phyloP scores from a whole-genome alignment of 192 early-diverging fungal species.

The Backusella luteola region DNA sequence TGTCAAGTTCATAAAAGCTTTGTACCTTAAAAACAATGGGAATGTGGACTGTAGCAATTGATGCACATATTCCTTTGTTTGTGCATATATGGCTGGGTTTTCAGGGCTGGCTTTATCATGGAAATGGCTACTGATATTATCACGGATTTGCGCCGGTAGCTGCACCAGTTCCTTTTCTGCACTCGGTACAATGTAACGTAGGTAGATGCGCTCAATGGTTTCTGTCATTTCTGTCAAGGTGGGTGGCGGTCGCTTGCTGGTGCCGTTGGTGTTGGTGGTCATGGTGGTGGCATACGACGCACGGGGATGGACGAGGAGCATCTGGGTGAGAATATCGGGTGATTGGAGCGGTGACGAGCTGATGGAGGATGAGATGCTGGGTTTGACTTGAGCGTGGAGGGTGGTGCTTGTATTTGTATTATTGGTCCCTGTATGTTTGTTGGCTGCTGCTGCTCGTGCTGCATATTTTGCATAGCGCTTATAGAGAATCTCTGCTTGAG shows the following conservation, averaged over 20 bases:
- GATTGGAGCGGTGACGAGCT: neutral
- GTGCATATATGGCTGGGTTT: slow-evolving; percentile 49
- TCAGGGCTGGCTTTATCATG: slow-evolving; percentile 20
- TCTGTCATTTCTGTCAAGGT: slow-evolving; percentile 49
- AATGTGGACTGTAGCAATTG: slow-evolving; percentile 48
- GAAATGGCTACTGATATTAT: slow-evolving; percentile 22
- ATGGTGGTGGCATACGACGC: slow-evolving; percentile 16
- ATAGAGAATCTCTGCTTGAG: slow-evolving; percentile 67
- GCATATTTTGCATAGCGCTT: slow-evolving; percentile 43
- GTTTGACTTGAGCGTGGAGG: neutral
- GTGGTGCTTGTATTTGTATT: neutral
- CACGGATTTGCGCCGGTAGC: slow-evolving; percentile 40
- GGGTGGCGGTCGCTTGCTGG: slow-evolving; percentile 20
- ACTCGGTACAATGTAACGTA: slow-evolving; percentile 48
- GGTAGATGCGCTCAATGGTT: slow-evolving; percentile 55
- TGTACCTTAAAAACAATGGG: slow-evolving; percentile 50
- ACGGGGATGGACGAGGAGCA: slow-evolving; percentile 22
- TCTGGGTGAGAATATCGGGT: slow-evolving; percentile 21
- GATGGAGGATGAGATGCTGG: neutral
- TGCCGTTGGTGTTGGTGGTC: neutral
- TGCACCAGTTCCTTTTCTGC: slow-evolving; percentile 47
- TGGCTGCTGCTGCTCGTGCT: neutral
- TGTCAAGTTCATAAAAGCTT: slow-evolving; percentile 53
- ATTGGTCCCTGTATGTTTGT: neutral
- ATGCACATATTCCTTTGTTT: slow-evolving; percentile 52